A percentile compares a stretch with the other conserved stretches of the same genome.
phyloP scores from a whole-genome alignment of 2,329 filamentous ascomycete species.

The Parastagonospora avenae region DNA sequence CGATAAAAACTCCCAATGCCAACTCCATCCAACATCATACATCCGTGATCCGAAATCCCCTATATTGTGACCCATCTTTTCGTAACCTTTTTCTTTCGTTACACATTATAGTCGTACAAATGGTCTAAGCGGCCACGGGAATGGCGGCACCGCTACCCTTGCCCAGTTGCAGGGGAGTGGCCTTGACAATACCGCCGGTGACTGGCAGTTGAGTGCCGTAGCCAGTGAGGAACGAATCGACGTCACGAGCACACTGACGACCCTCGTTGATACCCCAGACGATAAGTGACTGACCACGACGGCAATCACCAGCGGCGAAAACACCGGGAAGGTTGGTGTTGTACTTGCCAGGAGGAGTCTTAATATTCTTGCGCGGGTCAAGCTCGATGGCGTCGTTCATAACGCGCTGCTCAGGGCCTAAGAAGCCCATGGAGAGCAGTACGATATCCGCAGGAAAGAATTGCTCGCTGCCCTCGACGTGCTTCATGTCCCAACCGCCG shows the following conservation, averaged over 20 bases:
- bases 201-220: constrained; percentile 78
- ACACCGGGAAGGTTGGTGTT: constrained; percentile 85
- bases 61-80: constrained; percentile 8
- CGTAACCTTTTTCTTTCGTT: constrained; percentile 5
- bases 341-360: constrained; percentile 88
- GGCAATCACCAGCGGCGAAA: constrained; percentile 94
- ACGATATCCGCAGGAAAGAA: constrained; percentile 97
- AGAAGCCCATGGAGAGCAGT: constrained; percentile 94
- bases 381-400: constrained; percentile 88
- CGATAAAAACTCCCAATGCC: constrained; percentile 8
- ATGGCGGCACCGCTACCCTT: constrained; percentile 47
- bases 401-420: constrained; percentile 88
- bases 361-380: constrained; percentile 92
- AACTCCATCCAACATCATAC: not conserved
- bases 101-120: constrained; percentile 5
- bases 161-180: constrained; percentile 15
- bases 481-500: constrained; percentile 99
- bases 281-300: constrained; percentile 91
- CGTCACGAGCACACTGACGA: constrained; percentile 87
- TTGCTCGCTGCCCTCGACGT: constrained; percentile 88
- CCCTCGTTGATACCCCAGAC: constrained; percentile 99
- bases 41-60: not conserved
- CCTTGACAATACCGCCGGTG: constrained; percentile 88
- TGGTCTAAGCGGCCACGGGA: constrained; percentile 40
- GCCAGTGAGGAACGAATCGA: constrained; percentile 84